These are phyloP conservation scores for Metarhizium guizhouense DNA, from an alignment of 2,329 filamentous ascomycete genomes.

Conservation along the genomic window DNA sequence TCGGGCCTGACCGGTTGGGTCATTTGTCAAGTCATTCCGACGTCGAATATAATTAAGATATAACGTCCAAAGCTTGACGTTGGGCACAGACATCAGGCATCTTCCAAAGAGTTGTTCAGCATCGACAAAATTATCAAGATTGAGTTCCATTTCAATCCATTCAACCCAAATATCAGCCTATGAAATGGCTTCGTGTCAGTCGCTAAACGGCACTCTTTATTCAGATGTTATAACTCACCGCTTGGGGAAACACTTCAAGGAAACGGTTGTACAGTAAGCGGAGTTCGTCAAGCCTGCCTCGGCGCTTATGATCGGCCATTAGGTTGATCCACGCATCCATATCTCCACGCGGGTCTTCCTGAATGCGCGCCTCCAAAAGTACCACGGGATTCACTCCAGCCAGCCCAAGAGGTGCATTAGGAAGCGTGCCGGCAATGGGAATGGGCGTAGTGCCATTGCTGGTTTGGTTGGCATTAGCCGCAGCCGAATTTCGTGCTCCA, in stretches of 20 bases:
- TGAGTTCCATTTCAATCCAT: conserved; percentile 83
- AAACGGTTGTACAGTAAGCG: conserved; percentile 79
- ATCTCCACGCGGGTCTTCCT: conserved; percentile 86
- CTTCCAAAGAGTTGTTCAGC: conserved; percentile 78
- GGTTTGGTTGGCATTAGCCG: conserved; percentile 4
- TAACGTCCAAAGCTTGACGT: conserved; percentile 81
- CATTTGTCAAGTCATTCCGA: conserved; percentile 73
- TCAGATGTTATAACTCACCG: conserved; percentile 54
- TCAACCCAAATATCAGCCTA: conserved; percentile 88
- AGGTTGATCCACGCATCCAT: conserved; percentile 85
- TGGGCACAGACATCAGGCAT: conserved; percentile 68
- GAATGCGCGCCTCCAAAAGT: conserved; percentile 81
- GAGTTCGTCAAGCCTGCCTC: conserved; percentile 73
- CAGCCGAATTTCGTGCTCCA: conserved; percentile 6
- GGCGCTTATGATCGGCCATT: conserved; percentile 75
- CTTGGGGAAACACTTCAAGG: conserved; percentile 77
- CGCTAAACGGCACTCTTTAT: background rate
- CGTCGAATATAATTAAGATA: conserved; percentile 95
- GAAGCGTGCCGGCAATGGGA: conserved; percentile 15
- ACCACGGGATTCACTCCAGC: conserved; percentile 58
- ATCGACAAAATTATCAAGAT: conserved; percentile 70
- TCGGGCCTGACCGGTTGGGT: conserved; percentile 67
- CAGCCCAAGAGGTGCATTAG: conserved; percentile 26
- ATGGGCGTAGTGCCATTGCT: conserved; percentile 13
- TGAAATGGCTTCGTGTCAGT: background rate